These are phyloP conservation scores for Podospora pseudoanserina DNA, from an alignment of 495 filamentous ascomycete species.

Conservation along the genomic window DNA sequence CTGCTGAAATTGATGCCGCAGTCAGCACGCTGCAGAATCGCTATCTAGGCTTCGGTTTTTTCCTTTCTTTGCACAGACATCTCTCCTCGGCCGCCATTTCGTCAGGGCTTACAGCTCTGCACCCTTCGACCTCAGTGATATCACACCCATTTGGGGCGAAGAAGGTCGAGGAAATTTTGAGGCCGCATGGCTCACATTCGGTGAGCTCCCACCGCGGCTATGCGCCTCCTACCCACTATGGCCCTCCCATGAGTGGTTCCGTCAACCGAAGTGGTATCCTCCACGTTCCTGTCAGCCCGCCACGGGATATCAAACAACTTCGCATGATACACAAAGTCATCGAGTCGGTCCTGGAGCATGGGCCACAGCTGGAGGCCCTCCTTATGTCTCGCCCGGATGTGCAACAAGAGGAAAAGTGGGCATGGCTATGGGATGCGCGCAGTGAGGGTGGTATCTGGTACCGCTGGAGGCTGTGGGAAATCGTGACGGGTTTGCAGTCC, in stretches of 20 bases:
- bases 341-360: slow-evolving; percentile 71
- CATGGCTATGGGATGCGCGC: slow-evolving; percentile 88
- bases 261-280: slow-evolving; percentile 48
- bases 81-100: slow-evolving; percentile 76
- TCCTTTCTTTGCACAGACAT: slow-evolving; percentile 74
- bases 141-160: slow-evolving; percentile 84
- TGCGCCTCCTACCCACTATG: slow-evolving; percentile 75
- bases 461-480: slow-evolving; percentile 84
- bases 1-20: slow-evolving; percentile 76
- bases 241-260: slow-evolving; percentile 40
- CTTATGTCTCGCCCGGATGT: slow-evolving; percentile 82
- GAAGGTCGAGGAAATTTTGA: slow-evolving; percentile 48
- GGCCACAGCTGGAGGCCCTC: slow-evolving; percentile 86
- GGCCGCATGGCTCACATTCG: slow-evolving; percentile 55
- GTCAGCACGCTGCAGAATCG: slow-evolving; percentile 76
- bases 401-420: slow-evolving; percentile 81
- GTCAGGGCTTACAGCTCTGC: slow-evolving; percentile 50
- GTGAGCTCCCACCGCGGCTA: slow-evolving; percentile 65
- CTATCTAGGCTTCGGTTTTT: slow-evolving; percentile 85
- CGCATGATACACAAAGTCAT: slow-evolving; percentile 84
- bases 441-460: slow-evolving; percentile 80
- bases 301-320: slow-evolving; percentile 73
- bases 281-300: slow-evolving; percentile 71
- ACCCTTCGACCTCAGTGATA: slow-evolving; percentile 46
- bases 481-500: slow-evolving; percentile 56